Evolutionary conservation across 78 protist species (phyloP).

Genomic region (Dictyostelium intermedium): DNA sequence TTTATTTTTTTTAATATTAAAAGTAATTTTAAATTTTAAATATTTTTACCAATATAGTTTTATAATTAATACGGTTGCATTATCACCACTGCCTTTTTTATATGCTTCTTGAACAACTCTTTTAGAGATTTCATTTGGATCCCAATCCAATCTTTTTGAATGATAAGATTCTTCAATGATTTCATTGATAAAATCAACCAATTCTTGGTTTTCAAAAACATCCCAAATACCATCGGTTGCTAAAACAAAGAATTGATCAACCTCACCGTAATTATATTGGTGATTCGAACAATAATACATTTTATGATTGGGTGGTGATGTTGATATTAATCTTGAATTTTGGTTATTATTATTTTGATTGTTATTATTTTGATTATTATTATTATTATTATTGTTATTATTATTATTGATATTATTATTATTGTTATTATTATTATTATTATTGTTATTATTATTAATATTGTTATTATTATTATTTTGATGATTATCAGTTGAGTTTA

Average conservation of each 20-base stretch:
- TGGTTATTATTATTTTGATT: neutral
- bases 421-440: neutral
- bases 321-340: neutral
- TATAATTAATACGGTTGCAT: conserved; percentile 50
- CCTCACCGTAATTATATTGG: conserved; percentile 6
- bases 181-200: conserved; percentile 41
- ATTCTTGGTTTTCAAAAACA: conserved; percentile 58
- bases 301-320: conserved; percentile 2
- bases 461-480: neutral
- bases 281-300: neutral
- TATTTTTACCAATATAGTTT: conserved; percentile 35
- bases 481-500: neutral
- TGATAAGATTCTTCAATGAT: conserved; percentile 18
- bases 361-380: neutral
- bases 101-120: conserved; percentile 44
- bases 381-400: neutral
- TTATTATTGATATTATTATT: neutral
- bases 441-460: neutral
- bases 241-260: conserved; percentile 61
- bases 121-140: conserved; percentile 54
- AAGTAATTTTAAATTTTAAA: neutral
- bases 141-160: conserved; percentile 60
- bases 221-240: conserved; percentile 80
- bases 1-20: neutral
- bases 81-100: conserved; percentile 68